phyloP scores from a whole-genome alignment of 352 stramenopile genomes.

The Pythium aquatile region DNA sequence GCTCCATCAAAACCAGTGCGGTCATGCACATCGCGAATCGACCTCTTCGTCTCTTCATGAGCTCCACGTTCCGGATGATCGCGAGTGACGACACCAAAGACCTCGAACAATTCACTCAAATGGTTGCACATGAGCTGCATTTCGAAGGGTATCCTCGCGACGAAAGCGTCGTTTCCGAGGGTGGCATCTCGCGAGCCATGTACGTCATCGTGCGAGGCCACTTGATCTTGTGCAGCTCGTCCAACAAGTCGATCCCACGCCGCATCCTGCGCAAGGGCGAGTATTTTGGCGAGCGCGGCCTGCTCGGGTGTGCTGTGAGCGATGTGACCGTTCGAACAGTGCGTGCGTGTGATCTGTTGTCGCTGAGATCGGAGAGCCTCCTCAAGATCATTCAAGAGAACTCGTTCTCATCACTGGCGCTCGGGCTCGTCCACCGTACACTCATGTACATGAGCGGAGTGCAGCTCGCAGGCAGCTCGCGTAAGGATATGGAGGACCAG shows the following conservation, averaged over 20 bases:
- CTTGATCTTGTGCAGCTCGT: conserved; percentile 13
- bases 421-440: conserved; percentile 14
- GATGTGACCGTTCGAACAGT: conserved; percentile 18
- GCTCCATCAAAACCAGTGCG: conserved; percentile 13
- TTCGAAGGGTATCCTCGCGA: conserved; percentile 31
- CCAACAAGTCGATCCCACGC: conserved; percentile 4
- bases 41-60: conserved; percentile 18
- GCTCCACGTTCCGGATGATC: conserved; percentile 24
- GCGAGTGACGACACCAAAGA: conserved; percentile 6
- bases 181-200: conserved; percentile 28
- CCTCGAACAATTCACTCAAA: conserved; percentile 12
- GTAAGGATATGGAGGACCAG: conserved; percentile 22
- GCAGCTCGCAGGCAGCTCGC: conserved; percentile 1
- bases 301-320: conserved; percentile 23
- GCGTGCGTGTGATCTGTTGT: conserved; percentile 25
- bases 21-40: conserved; percentile 21
- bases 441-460: neutral
- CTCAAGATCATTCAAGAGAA: conserved; percentile 18
- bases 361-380: conserved; percentile 22
- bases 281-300: conserved; percentile 28
- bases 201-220: conserved; percentile 31
- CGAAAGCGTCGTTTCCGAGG: conserved; percentile 29
- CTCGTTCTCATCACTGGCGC: conserved; percentile 13
- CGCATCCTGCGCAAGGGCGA: conserved; percentile 22
- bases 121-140: conserved; percentile 15